Conservation (phyloP, 2,329 filamentous ascomycete species). For the Diaporthe helianthi region DNA sequence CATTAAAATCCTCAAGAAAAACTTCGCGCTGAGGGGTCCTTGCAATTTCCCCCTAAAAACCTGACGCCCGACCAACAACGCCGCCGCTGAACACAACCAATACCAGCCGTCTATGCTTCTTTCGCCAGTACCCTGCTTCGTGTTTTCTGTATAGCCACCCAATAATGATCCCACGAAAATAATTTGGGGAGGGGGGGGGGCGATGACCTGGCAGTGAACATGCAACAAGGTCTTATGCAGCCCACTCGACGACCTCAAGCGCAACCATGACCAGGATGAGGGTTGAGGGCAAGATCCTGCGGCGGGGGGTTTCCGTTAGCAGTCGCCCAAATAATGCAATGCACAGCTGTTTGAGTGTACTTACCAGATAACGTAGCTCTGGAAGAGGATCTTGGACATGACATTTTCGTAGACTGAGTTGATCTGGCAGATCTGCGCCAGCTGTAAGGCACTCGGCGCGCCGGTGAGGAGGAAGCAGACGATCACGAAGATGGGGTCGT, state of each 20-base stretch:
- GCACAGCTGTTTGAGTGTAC: conserved; percentile 41
- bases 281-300: conserved; percentile 90
- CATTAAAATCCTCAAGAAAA: not conserved
- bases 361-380: conserved; percentile 95
- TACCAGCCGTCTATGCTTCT: not conserved
- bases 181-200: not conserved
- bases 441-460: conserved; percentile 89
- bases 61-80: conserved; percentile 2
- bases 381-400: conserved; percentile 92
- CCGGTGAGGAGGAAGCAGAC: conserved; percentile 97
- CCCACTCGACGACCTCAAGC: conserved; percentile 92
- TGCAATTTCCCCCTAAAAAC: not conserved
- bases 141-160: conserved; percentile 17
- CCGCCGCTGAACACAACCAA: conserved; percentile 18
- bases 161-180: conserved; percentile 20
- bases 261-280: conserved; percentile 89
- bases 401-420: conserved; percentile 95
- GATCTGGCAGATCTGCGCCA: conserved; percentile 98
- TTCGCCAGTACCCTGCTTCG: not conserved
- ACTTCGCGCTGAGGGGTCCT: not conserved
- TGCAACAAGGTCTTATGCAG: conserved; percentile 44
- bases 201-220: not conserved
- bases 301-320: conserved; percentile 40
- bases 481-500: conserved; percentile 97
- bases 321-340: not conserved